A percentile compares a stretch with the other conserved stretches of the same genome.
phyloP scores from a whole-genome alignment of 192 early-diverging fungal genomes.

The Bifiguratus adelaidae region DNA sequence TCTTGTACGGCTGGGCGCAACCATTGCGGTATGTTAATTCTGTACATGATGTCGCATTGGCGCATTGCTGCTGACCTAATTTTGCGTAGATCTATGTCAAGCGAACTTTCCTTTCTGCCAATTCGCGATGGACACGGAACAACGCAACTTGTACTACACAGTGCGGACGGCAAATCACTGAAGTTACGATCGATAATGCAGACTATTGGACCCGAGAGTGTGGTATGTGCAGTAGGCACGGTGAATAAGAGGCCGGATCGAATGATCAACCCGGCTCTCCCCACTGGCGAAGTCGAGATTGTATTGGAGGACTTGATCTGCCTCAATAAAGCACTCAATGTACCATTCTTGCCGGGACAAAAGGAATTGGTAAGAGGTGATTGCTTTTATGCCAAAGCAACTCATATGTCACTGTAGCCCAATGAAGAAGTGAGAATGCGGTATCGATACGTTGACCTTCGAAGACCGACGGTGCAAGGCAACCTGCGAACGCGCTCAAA shows the following conservation, averaged over 20 bases:
- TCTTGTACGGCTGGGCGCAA: conserved; percentile 71
- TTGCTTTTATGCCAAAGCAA: conserved; percentile 10
- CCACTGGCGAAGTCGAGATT: conserved; percentile 65
- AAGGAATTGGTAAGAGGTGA: conserved; percentile 26
- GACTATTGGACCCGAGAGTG: conserved; percentile 54
- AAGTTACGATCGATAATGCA: conserved; percentile 26
- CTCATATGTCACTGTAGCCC: conserved; percentile 22
- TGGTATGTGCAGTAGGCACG: conserved; percentile 56
- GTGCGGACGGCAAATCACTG: neutral
- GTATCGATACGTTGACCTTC: conserved; percentile 73
- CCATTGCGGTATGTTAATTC: conserved; percentile 28
- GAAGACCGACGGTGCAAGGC: conserved; percentile 60
- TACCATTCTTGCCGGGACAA: conserved; percentile 52
- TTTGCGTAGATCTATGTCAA: conserved; percentile 50
- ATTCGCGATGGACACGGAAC: conserved; percentile 69
- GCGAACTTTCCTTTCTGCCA: conserved; percentile 64
- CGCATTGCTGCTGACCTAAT: neutral
- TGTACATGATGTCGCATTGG: neutral
- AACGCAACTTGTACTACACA: conserved; percentile 58
- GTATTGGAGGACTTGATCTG: conserved; percentile 41
- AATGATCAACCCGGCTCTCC: conserved; percentile 25
- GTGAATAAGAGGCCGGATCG: conserved; percentile 44
- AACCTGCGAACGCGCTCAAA: conserved; percentile 64
- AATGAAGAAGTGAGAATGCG: conserved; percentile 68
- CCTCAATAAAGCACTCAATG: conserved; percentile 53